These are phyloP conservation scores for Erythrobasidium hasegawianum DNA, from an alignment of 1,284 basidiomycete genomes.

Conservation along the genomic window DNA sequence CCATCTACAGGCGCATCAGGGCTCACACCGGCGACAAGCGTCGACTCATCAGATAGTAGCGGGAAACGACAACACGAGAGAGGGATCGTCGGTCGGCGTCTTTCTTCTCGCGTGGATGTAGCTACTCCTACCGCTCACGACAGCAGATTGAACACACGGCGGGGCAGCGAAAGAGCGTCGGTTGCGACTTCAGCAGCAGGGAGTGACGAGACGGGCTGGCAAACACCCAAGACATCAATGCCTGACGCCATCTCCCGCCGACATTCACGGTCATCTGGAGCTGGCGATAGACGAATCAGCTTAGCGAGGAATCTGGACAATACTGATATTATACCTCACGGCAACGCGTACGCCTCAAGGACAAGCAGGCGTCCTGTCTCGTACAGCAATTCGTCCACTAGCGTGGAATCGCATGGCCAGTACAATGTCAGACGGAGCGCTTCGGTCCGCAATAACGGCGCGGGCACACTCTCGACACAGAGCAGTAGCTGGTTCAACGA, in stretches of 20 bases:
- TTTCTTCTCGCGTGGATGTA: too few relatives aligned
- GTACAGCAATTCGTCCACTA: neutral
- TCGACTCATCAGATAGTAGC: conserved; percentile 1
- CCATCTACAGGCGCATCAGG: conserved; percentile 4
- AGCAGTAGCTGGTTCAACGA: conserved; percentile 22
- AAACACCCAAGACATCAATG: conserved; percentile 22
- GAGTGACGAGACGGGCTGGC: conserved; percentile 31
- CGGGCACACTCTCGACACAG: neutral
- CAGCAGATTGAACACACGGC: too few relatives aligned
- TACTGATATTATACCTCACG: too few relatives aligned
- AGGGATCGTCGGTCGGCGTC: too few relatives aligned
- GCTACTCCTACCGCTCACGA: too few relatives aligned
- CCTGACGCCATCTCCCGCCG: too few relatives aligned
- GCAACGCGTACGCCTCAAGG: neutral
- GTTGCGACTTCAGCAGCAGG: conserved; percentile 16
- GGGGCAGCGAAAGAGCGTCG: neutral
- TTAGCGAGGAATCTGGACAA: too few relatives aligned
- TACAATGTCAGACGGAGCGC: neutral
- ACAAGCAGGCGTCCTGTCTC: neutral
- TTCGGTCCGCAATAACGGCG: neutral
- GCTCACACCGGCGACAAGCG: conserved; percentile 17
- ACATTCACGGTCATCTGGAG: too few relatives aligned
- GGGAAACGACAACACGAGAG: too few relatives aligned
- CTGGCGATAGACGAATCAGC: too few relatives aligned
- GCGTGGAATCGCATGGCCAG: neutral